Conservation (phyloP, 345 rosid genomes). For the Acer saccharum region DNA sequence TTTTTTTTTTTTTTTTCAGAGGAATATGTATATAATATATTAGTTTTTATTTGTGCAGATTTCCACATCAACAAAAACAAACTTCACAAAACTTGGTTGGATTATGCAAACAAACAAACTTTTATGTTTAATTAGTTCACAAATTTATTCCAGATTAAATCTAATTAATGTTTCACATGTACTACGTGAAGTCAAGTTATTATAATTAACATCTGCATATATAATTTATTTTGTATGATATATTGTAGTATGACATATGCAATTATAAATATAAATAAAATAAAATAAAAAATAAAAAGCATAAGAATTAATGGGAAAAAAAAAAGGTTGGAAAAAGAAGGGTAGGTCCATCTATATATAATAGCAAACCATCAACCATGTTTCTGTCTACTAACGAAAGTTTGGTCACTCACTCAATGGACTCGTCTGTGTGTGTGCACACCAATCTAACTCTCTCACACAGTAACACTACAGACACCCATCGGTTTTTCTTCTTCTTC, state of each 20-base stretch:
- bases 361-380: neutral
- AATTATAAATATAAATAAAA: too few relatives aligned
- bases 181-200: too few relatives aligned
- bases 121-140: too few relatives aligned
- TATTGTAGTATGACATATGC: neutral
- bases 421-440: neutral
- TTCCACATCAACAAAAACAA: neutral
- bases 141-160: too few relatives aligned
- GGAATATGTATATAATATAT: too few relatives aligned
- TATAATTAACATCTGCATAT: too few relatives aligned
- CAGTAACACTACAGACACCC: neutral
- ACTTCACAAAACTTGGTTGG: too few relatives aligned
- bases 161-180: too few relatives aligned
- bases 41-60: neutral
- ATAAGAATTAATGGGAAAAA: too few relatives aligned
- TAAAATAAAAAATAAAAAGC: neutral
- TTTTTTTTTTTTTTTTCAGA: too few relatives aligned
- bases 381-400: neutral
- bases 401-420: neutral
- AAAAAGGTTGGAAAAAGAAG: neutral
- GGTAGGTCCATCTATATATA: conserved; percentile 9
- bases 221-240: too few relatives aligned
- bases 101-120: too few relatives aligned
- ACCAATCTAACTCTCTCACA: conserved; percentile 1
- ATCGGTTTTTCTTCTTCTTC: neutral